A percentile compares a stretch with the other conserved stretches of the same genome.
These are phyloP conservation scores for Sporothrix pseudoabietina DNA, from an alignment of 2,329 filamentous ascomycete genomes.

Conservation along the genomic window DNA sequence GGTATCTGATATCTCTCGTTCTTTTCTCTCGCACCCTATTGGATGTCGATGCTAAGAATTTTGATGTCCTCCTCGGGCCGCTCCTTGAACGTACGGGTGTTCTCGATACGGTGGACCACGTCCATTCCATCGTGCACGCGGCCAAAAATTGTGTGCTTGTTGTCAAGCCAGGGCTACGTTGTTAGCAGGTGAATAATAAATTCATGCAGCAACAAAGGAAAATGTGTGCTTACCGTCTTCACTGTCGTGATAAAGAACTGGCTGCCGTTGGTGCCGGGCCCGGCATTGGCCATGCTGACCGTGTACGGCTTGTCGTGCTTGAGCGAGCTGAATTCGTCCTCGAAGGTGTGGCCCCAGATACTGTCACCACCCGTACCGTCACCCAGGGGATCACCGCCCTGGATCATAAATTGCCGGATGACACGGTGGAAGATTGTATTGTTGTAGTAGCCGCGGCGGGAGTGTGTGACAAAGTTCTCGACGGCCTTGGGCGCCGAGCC, in stretches of 20 bases:
- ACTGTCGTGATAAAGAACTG: conserved; percentile 99
- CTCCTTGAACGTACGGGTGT: conserved; percentile 80
- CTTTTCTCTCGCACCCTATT: conserved; percentile 41
- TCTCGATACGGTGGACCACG: conserved; percentile 95
- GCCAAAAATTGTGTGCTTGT: conserved; percentile 95
- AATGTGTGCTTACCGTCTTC: conserved; percentile 68
- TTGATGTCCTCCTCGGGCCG: conserved; percentile 97
- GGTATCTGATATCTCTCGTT: neutral
- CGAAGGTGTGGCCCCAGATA: conserved; percentile 91
- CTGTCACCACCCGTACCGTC: conserved; percentile 89
- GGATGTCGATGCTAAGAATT: conserved; percentile 81
- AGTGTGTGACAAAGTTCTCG: conserved; percentile 95
- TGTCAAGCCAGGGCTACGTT: conserved; percentile 80
- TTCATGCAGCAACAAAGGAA: neutral
- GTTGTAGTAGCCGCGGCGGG: conserved; percentile 92
- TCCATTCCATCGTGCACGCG: conserved; percentile 87
- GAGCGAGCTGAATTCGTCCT: conserved; percentile 88
- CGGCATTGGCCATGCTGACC: conserved; percentile 96
- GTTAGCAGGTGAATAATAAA: conserved; percentile 14
- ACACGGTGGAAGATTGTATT: conserved; percentile 96
- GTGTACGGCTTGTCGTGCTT: conserved; percentile 97
- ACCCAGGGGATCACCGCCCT: conserved; percentile 78
- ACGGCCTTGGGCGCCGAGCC: conserved; percentile 91
- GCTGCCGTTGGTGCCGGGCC: conserved; percentile 90
- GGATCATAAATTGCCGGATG: conserved; percentile 98